Conservation (phyloP, 768 basidiomycete species). For the Russula vinacea region DNA sequence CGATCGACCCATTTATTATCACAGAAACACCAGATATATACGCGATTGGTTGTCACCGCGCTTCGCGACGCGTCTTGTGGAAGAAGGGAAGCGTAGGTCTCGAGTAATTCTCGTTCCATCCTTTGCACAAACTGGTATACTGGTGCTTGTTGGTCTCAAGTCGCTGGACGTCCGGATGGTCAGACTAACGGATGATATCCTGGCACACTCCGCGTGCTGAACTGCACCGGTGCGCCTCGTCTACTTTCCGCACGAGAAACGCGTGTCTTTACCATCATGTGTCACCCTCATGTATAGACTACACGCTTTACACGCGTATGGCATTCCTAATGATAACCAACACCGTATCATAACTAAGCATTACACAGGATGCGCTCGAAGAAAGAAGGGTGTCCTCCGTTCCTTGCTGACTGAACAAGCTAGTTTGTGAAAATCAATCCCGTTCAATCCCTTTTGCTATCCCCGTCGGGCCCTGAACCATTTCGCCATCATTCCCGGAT, state of each 20-base stretch:
- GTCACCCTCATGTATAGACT: background rate
- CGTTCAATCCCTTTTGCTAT: too few species aligned
- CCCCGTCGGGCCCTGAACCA: too few species aligned
- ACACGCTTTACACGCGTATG: background rate
- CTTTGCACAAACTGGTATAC: constrained; percentile 27
- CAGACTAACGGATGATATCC: constrained; percentile 20
- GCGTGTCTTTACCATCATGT: background rate
- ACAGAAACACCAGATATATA: constrained; percentile 85
- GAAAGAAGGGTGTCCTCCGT: background rate
- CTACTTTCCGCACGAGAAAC: background rate
- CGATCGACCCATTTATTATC: constrained; percentile 86
- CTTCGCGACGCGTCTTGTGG: constrained; percentile 72
- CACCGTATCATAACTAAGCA: background rate
- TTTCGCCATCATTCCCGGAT: too few species aligned
- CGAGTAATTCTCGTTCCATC: constrained; percentile 29
- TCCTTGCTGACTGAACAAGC: background rate
- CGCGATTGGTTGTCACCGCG: constrained; percentile 86
- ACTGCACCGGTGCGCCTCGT: background rate
- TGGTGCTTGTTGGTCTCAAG: constrained; percentile 29
- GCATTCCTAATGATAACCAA: background rate
- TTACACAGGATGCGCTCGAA: background rate
- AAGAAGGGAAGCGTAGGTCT: constrained; percentile 36
- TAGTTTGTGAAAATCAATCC: too few species aligned
- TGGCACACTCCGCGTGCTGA: constrained; percentile 1
- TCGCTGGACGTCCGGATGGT: constrained; percentile 27